Base-by-base conservation (phyloP, 768 basidiomycete genomes). In the Kwoniella dendrophila region DNA sequence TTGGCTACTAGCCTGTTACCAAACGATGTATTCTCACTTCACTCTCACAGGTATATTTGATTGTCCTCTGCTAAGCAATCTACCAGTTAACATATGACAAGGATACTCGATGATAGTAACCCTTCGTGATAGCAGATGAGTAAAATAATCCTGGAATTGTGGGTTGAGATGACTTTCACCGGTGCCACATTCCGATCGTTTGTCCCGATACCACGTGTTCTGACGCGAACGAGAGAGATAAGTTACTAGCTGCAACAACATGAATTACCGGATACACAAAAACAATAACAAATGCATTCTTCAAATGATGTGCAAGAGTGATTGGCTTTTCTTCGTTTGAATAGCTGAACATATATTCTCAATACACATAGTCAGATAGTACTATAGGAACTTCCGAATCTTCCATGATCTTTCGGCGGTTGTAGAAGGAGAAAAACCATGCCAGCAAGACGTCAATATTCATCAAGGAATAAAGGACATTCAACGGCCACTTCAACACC, bases 111-210 rank as follows among this genome's bases (percentile, higher is more conserved):
- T 5, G 3, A 44, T 11, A 14, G n/a, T 44, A 18, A 8, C 8
- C 36, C 36, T 38, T 8, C 18, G 36, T 8, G 36, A 8, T 8
- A 38, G 18, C 18, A 18, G 18, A 8, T 18, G 18, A 38, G 36
- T 18, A 38, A 38, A 38, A 38, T 38, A n/a, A n/a, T n/a, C n/a
- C n/a, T n/a, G n/a, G n/a, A n/a, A n/a, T n/a, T n/a, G 36, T 38
- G 36, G 18, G 36, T 18, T 8, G 36, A 44, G n/a, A 18, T 5
- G 43, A 44, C 6, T 20, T 18, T n/a, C 20, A 2, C n/a, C 14
- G n/a, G 43, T 44, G 43, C 43, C 43, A 44, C 43, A 44, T 44
- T 22, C 43, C 43, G 43, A 44, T 24, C n/a, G 10, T 40, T 20
- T 20, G 16, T 6, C 3, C 20, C 38, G 38, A n/a, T n/a, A n/a